A percentile compares a stretch with the other conserved stretches of the same genome.
These are phyloP conservation scores for Paramyrothecium sp. DNA, from an alignment of 2,329 filamentous ascomycete genomes.

Conservation along the genomic window DNA sequence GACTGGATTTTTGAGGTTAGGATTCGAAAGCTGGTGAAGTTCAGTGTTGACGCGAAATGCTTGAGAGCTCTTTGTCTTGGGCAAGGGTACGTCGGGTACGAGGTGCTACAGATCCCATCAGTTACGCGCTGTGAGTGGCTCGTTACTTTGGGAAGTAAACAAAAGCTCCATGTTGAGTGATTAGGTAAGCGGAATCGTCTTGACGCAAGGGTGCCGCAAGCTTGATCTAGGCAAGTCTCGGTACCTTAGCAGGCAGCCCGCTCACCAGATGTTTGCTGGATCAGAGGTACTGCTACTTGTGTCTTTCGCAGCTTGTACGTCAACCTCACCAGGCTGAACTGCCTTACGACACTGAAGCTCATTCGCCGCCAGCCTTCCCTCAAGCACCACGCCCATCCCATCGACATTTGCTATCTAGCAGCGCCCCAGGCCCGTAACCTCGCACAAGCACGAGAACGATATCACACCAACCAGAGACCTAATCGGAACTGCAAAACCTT, in stretches of 20 bases:
- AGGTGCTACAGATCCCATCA: slow-evolving; percentile 5
- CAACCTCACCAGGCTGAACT: slow-evolving; percentile 40
- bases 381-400: slow-evolving; percentile 18
- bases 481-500: slow-evolving; percentile 3
- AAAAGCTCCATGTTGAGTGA: slow-evolving; percentile 13
- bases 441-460: slow-evolving; percentile 4
- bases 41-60: background rate
- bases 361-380: slow-evolving; percentile 22
- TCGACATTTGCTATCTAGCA: slow-evolving; percentile 10
- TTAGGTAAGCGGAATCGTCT: slow-evolving; percentile 24
- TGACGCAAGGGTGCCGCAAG: slow-evolving; percentile 15
- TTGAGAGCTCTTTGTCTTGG: background rate
- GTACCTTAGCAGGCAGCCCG: slow-evolving; percentile 7
- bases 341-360: slow-evolving; percentile 39
- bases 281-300: slow-evolving; percentile 19
- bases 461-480: background rate
- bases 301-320: slow-evolving; percentile 12
- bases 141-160: slow-evolving; percentile 21
- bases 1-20: background rate
- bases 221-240: slow-evolving; percentile 10
- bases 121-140: background rate
- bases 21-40: background rate
- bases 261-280: too few relatives aligned
- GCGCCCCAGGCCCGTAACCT: background rate
- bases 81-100: background rate